Evolutionary conservation across 176 grass and related monocot species (phyloP).

Genomic region (Triticum timopheevii): DNA sequence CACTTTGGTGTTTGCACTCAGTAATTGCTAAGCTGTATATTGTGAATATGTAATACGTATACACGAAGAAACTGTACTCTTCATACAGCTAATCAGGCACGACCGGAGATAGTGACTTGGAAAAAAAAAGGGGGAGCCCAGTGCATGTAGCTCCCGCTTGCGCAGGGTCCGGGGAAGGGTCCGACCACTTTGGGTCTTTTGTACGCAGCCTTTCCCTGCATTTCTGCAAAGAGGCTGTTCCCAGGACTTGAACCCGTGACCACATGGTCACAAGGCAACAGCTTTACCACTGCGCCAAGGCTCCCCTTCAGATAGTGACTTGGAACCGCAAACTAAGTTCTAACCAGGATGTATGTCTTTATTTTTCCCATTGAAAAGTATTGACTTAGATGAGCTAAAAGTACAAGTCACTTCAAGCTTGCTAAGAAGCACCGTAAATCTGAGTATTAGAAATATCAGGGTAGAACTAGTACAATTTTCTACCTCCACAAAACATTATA

Average conservation of each 20-base stretch:
- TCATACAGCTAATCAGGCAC: neutral
- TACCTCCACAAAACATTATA: conserved; percentile 7
- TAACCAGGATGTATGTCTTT: conserved; percentile 6
- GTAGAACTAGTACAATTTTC: conserved; percentile 3
- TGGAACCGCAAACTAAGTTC: conserved; percentile 17
- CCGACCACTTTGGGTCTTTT: too few species aligned
- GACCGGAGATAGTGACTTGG: neutral
- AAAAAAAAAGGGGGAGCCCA: too few species aligned
- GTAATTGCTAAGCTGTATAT: neutral
- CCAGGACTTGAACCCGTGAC: too few species aligned
- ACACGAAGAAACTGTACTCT: conserved; percentile 20
- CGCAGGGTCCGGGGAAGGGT: too few species aligned
- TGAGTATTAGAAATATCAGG: conserved; percentile 16
- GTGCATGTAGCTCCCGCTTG: too few species aligned
- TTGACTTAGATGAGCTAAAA: neutral
- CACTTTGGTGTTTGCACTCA: conserved; percentile 5
- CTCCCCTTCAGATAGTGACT: neutral
- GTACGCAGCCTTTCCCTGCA: too few species aligned
- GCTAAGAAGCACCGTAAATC: conserved; percentile 8
- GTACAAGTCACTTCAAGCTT: neutral
- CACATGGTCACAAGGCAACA: too few species aligned
- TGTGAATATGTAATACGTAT: neutral
- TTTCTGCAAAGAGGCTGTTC: too few species aligned
- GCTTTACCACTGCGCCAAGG: too few species aligned
- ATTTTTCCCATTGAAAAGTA: conserved; percentile 8